Evolutionary conservation across 306 rosid genomes (phyloP).

Genomic region (Quercus glauca): DNA sequence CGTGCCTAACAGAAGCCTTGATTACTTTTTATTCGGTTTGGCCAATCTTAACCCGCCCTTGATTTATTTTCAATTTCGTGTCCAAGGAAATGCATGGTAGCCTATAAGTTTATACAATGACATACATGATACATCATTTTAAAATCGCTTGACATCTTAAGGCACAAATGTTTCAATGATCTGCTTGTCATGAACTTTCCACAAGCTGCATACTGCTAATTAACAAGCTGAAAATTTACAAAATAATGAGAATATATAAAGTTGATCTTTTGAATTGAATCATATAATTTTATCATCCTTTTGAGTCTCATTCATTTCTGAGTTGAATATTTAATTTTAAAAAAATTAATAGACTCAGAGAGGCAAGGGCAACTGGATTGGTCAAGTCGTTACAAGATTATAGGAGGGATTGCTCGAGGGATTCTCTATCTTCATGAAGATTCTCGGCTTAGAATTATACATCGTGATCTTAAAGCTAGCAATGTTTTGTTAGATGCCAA

Average conservation of each 20-base stretch:
- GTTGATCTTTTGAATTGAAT: too few species aligned
- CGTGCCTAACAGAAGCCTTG: constrained; percentile 13
- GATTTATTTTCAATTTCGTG: neutral
- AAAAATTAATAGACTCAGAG: constrained; percentile 26
- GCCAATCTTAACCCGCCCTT: neutral
- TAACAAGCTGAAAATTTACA: too few species aligned
- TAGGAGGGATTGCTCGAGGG: constrained; percentile 59
- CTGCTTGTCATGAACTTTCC: neutral
- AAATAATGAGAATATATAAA: neutral
- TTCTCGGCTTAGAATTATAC: constrained; percentile 53
- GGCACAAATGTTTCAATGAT: neutral
- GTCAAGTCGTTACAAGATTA: constrained; percentile 44
- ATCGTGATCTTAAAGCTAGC: constrained; percentile 71
- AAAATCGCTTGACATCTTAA: too few species aligned
- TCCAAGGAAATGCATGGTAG: neutral
- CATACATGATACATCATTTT: too few species aligned
- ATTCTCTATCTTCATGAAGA: constrained; percentile 64
- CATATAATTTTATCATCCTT: too few species aligned
- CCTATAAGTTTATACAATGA: too few species aligned
- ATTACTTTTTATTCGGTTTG: constrained; percentile 57
- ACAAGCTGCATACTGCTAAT: neutral
- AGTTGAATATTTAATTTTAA: neutral
- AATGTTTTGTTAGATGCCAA: constrained; percentile 50
- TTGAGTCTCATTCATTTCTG: neutral
- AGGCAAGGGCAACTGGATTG: constrained; percentile 45